Evolutionary conservation across 768 basidiomycete genomes (phyloP), one percentile per base, ranked within the genome.

Genomic region (Pleurotus tuoliensis): DNA sequence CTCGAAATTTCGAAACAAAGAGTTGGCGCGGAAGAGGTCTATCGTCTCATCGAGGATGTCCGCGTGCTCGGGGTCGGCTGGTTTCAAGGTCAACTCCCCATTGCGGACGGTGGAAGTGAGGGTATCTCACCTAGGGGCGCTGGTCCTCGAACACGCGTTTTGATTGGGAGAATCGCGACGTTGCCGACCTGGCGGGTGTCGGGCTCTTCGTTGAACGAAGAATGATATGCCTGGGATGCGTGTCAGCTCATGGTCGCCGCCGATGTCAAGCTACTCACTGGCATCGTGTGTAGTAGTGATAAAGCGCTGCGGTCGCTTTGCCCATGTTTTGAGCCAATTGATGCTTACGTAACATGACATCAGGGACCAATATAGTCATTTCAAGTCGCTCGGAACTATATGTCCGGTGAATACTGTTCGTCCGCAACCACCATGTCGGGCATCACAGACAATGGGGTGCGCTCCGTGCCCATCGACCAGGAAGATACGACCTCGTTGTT

Each of bases 1-100:
- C 78, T 99, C 97, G 65, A 98, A 99, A 76, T 98, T 98, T 67
- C 97, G 89, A 76, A 99, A 99, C 59, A 99, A 88, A 38, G 95
- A 97, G 74, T 99, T 99, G 66, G 96, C 95, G 55, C 97, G 90
- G 76, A 99, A 99, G 58, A 98, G 85, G 74, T 96, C 92, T 46
- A 99, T 78, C 1, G 94, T 88, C 73, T 99, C 97, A 73, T 98
- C 95, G 62, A 98, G 82, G 63, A 98, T 94, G 71, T 99, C 97
- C 24, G 84, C 81, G 58, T 85, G 75, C 7, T 83, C 81, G 1
- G 84, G 79, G 69, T 96, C 92, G 56, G 88, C 95, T 95, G 67
- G 25, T 4, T 56, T 55, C 58, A 30, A 37, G 58, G 52, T 58
- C 52, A 57, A 58, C 56, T 56, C 55, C 18, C 49, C 48, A 25